Evolutionary conservation across 2,329 filamentous ascomycete genomes (phyloP).

Genomic region (Hymenoscyphus albidus): DNA sequence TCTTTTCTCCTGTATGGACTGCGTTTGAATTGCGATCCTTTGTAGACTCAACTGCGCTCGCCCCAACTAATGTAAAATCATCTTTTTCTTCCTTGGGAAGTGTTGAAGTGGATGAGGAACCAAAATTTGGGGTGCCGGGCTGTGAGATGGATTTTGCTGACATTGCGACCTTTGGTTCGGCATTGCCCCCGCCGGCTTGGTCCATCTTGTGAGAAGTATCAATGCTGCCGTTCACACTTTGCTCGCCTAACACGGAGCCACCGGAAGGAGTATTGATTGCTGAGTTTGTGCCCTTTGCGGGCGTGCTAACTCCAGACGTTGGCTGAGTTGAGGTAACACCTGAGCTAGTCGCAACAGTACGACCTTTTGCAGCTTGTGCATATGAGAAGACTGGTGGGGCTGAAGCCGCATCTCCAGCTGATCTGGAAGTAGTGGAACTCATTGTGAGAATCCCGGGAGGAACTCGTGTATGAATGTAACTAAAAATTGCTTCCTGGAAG

Average conservation of each 20-base stretch:
- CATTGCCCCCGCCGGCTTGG: conserved; percentile 18
- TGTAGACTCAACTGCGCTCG: conserved; percentile 60
- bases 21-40: conserved; percentile 64
- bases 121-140: conserved; percentile 51
- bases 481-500: conserved; percentile 14
- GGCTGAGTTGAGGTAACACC: conserved; percentile 30
- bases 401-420: conserved; percentile 33
- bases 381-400: conserved; percentile 73
- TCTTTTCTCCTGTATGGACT: conserved; percentile 62
- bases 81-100: conserved; percentile 44
- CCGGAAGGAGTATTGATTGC: conserved; percentile 26
- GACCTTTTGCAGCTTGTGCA: conserved; percentile 89
- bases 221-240: conserved; percentile 21
- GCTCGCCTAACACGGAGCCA: conserved; percentile 18
- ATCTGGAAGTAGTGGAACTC: conserved; percentile 39
- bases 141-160: conserved; percentile 36
- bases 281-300: conserved; percentile 31
- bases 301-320: conserved; percentile 33
- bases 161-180: conserved; percentile 23
- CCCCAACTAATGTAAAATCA: conserved; percentile 57
- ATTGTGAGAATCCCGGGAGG: conserved; percentile 34
- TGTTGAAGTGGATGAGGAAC: conserved; percentile 47
- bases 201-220: conserved; percentile 24
- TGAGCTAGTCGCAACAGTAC: conserved; percentile 36
- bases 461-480: conserved; percentile 11